Conservation (phyloP, 371 early-diverging fungal species). For the Coemansia sp. region DNA sequence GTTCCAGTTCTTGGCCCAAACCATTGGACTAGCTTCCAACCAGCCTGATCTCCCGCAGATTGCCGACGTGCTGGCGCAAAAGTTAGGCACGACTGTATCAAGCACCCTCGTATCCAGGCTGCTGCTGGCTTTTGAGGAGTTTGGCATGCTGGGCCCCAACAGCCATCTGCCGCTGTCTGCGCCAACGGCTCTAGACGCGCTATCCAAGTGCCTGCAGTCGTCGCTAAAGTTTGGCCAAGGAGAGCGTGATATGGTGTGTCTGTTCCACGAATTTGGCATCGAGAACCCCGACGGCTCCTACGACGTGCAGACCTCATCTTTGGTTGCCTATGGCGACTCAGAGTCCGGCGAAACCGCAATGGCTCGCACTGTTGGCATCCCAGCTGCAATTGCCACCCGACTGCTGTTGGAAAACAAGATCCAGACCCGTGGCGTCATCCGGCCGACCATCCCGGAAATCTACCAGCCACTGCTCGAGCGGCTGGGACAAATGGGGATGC, state of each 20-base stretch:
- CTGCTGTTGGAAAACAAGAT: conserved; percentile 78
- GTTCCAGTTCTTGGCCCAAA: conserved; percentile 6
- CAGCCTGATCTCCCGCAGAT: not conserved
- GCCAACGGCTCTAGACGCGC: conserved; percentile 78
- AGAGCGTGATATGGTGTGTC: conserved; percentile 94
- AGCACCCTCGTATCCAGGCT: conserved; percentile 14
- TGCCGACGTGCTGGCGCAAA: conserved; percentile 11
- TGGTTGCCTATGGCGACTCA: conserved; percentile 84
- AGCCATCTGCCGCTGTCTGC: conserved; percentile 6
- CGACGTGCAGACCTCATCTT: conserved; percentile 83
- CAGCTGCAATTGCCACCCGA: conserved; percentile 93
- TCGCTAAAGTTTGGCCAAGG: conserved; percentile 81
- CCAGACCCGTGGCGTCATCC: conserved; percentile 73
- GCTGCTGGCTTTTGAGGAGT: conserved; percentile 34
- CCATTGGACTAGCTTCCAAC: conserved; percentile 8
- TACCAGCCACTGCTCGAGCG: conserved; percentile 78
- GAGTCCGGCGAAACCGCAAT: conserved; percentile 83
- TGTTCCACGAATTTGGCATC: conserved; percentile 93
- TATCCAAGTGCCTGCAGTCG: conserved; percentile 86
- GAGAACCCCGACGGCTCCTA: conserved; percentile 67
- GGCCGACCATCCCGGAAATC: conserved; percentile 84
- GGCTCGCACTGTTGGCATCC: conserved; percentile 97
- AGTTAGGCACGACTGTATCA: conserved; percentile 7
- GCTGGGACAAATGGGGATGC: conserved; percentile 26
- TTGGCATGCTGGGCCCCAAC: conserved; percentile 32